These are phyloP conservation scores for Alternaria incomplexa DNA, from an alignment of 2,329 filamentous ascomycete species.

Conservation along the genomic window DNA sequence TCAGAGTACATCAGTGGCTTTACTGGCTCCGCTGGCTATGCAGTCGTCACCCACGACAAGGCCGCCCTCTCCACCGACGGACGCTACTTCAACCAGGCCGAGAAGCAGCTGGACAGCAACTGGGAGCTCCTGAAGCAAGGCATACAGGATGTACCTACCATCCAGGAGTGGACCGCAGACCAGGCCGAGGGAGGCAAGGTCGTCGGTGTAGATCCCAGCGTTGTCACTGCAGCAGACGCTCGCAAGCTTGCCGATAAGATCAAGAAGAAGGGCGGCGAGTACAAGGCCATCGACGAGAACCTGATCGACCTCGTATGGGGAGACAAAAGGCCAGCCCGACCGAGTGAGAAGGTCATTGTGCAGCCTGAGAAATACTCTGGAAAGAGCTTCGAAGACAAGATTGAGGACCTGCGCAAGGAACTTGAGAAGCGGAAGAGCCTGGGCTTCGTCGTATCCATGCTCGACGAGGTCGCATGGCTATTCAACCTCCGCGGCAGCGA, in stretches of 20 bases:
- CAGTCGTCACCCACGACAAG: constrained; percentile 83
- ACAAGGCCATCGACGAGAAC: constrained; percentile 79
- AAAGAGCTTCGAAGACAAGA: constrained; percentile 81
- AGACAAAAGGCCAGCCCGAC: constrained; percentile 71
- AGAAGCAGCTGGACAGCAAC: constrained; percentile 87
- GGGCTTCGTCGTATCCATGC: constrained; percentile 89
- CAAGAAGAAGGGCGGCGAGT: constrained; percentile 81
- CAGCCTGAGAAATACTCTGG: constrained; percentile 77
- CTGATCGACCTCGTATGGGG: constrained; percentile 93
- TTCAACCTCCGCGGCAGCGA: constrained; percentile 95
- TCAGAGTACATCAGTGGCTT: constrained; percentile 88
- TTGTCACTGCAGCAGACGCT: constrained; percentile 77
- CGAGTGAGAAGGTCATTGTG: constrained; percentile 76
- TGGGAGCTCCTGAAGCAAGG: constrained; percentile 94
- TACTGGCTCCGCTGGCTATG: constrained; percentile 91
- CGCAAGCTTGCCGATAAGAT: constrained; percentile 84
- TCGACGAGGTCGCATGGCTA: constrained; percentile 98
- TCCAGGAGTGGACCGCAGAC: constrained; percentile 93
- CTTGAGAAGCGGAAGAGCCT: constrained; percentile 86
- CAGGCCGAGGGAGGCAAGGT: constrained; percentile 85
- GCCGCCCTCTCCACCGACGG: constrained; percentile 94
- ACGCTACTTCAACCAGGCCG: constrained; percentile 96
- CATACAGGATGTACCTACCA: constrained; percentile 90
- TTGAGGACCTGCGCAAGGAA: constrained; percentile 86
- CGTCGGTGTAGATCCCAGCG: constrained; percentile 88